Base-by-base conservation (phyloP, 176 grass and related monocot genomes). In the Paspalum vaginatum region DNA sequence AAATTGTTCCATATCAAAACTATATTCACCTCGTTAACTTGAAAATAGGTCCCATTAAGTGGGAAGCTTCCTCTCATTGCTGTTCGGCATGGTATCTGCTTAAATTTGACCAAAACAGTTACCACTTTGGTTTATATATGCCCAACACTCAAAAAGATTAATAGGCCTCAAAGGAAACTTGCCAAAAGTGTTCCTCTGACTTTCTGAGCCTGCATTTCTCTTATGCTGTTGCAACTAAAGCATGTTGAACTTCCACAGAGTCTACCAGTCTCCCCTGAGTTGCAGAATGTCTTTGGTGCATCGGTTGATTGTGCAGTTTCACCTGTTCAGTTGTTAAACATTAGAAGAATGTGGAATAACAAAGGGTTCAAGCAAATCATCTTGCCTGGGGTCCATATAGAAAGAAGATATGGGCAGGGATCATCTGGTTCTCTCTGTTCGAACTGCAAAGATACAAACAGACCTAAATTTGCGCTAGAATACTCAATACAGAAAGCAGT, bases 11-110 rank as follows among this genome's bases (percentile, higher is more conserved):
- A 53, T 51, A 32, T n/a, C 13, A 32, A 40, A 79, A 68, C 40
- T 72, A 53, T 81, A 64, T 46, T 83, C 76, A 91, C 89, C 89
- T 91, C 92, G 44, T 91, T 98, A 69, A 94, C 90, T 94, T 89
- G 90, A 68, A 98, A 98, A 79, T 94, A 94, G 53, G 90, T 94
- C 18, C 95, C 89, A 53, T 89, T 98, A 47, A 94, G 95, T 75
- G 95, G 84, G 63, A 98, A 92, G 75, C 81, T 92, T 85, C 88
- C 95, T 89, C 85, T 89, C 92, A 94, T 94, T 70, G 94, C 94
- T 81, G 89, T 94, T 20, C 91, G 84, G 62, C 94, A 97, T 51
- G 89, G 89, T 77, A 97, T 94, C 94, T 94, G 85, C 79, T 88
- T 75, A 81, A 82, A 77, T 81, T 77, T 52, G 9, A 85, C 62